Percentiles rank a stretch among this genome's conserved stretches.
phyloP scores from a whole-genome alignment of 805 yeast species.

The Kregervanrija delftensis region DNA sequence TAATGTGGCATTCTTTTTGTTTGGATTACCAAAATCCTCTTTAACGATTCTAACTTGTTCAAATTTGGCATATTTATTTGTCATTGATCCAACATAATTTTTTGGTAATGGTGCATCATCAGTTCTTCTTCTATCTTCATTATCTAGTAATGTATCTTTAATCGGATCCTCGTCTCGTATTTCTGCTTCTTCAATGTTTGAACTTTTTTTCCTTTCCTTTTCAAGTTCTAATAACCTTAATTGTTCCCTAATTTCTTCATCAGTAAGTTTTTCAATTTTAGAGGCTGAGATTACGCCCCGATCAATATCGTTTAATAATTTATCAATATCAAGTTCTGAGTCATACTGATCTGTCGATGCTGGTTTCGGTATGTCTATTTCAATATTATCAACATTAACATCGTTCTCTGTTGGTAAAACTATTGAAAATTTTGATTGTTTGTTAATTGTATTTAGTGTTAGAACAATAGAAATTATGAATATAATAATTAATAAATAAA shows the following conservation, averaged over 20 bases:
- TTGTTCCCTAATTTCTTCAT: slow-evolving; percentile 12
- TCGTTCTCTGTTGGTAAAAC: not conserved
- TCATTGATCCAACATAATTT: slow-evolving; percentile 16
- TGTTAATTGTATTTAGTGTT: too few relatives aligned
- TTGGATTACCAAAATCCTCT: slow-evolving; percentile 1
- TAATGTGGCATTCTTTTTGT: slow-evolving; percentile 50
- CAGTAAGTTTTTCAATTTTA: slow-evolving; percentile 6
- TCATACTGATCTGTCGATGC: slow-evolving; percentile 3
- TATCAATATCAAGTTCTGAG: slow-evolving; percentile 3
- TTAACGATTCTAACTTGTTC: slow-evolving; percentile 19
- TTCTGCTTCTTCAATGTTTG: too few relatives aligned
- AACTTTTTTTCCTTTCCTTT: too few relatives aligned
- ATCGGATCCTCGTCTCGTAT: slow-evolving; percentile 3
- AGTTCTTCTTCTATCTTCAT: slow-evolving; percentile 14
- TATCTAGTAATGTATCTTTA: slow-evolving; percentile 16
- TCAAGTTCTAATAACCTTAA: not conserved
- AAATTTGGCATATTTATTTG: slow-evolving; percentile 15
- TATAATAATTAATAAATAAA: too few relatives aligned
- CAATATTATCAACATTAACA: not conserved
- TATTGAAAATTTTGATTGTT: too few relatives aligned
- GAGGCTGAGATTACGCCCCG: not conserved
- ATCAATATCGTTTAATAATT: not conserved
- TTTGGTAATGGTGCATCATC: slow-evolving; percentile 19
- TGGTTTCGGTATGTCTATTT: not conserved
- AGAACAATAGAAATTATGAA: too few relatives aligned